Evolutionary conservation across 2,329 filamentous ascomycete genomes (phyloP).

Genomic region (Samsoniella hepiali): DNA sequence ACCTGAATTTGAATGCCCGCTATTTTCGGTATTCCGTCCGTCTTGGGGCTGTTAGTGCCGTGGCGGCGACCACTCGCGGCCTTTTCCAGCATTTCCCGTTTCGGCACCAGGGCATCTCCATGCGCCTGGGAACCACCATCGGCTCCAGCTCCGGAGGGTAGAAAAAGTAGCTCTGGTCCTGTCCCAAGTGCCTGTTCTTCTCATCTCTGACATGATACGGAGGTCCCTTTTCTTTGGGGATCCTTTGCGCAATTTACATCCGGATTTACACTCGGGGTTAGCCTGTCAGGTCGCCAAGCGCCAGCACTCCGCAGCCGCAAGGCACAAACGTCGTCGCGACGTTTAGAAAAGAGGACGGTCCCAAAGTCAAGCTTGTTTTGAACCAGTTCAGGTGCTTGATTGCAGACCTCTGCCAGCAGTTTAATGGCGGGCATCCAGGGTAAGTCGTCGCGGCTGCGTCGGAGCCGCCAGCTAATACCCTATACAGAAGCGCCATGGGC

Average conservation of each 20-base stretch:
- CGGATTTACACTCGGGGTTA: too few relatives aligned
- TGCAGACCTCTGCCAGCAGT: slow-evolving; percentile 67
- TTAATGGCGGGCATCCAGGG: slow-evolving; percentile 67
- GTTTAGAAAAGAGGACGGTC: slow-evolving; percentile 18
- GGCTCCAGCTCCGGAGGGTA: background rate
- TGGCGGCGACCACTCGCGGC: background rate
- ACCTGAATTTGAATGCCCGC: background rate
- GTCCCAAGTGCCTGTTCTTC: background rate
- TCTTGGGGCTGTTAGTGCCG: background rate
- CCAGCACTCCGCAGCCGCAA: background rate
- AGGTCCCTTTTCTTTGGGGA: background rate
- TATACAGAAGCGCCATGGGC: slow-evolving; percentile 46
- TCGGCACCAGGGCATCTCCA: slow-evolving; percentile 7
- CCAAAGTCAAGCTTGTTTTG: slow-evolving; percentile 47
- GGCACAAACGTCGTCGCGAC: slow-evolving; percentile 40
- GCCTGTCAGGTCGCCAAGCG: background rate
- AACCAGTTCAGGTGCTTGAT: slow-evolving; percentile 61
- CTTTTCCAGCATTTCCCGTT: slow-evolving; percentile 1
- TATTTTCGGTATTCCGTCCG: background rate
- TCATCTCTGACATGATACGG: background rate
- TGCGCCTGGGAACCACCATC: background rate
- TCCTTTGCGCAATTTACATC: too few relatives aligned
- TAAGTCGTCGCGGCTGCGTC: slow-evolving; percentile 32
- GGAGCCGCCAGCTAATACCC: background rate
- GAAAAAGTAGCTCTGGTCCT: background rate